These are phyloP conservation scores for Aspergillus uvarum DNA, from an alignment of 2,329 filamentous ascomycete species.

Conservation along the genomic window DNA sequence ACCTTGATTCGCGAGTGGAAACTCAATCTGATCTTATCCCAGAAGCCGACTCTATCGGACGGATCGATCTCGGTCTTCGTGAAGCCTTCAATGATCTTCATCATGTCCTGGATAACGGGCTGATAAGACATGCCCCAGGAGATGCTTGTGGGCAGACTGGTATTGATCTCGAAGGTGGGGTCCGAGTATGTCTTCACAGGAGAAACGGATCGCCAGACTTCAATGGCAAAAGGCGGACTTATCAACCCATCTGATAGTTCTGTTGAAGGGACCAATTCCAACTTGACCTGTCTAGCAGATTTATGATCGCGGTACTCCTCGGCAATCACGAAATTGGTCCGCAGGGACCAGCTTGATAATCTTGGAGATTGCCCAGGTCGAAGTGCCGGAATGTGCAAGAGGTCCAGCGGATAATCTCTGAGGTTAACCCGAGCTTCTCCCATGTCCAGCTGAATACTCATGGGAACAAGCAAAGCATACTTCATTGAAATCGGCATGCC, in stretches of 20 bases:
- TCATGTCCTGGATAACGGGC: slow-evolving; percentile 97
- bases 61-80: slow-evolving; percentile 93
- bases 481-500: slow-evolving; percentile 90
- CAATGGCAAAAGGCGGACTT: slow-evolving; percentile 71
- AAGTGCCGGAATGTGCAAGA: slow-evolving; percentile 84
- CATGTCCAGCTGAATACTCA: slow-evolving; percentile 86
- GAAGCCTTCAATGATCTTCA: slow-evolving; percentile 98
- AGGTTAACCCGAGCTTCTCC: slow-evolving; percentile 83
- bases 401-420: slow-evolving; percentile 88
- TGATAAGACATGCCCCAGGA: slow-evolving; percentile 98
- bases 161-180: slow-evolving; percentile 89
- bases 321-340: slow-evolving; percentile 90
- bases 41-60: slow-evolving; percentile 92
- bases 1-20: slow-evolving; percentile 90
- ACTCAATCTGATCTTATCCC: slow-evolving; percentile 94
- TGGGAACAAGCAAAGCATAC: slow-evolving; percentile 84
- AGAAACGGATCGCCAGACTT: slow-evolving; percentile 85
- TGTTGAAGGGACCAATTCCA: slow-evolving; percentile 78
- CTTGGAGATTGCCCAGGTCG: slow-evolving; percentile 76
- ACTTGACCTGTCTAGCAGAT: slow-evolving; percentile 75
- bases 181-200: slow-evolving; percentile 97
- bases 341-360: slow-evolving; percentile 77
- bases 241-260: slow-evolving; percentile 55
- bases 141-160: slow-evolving; percentile 83
- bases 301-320: slow-evolving; percentile 84